Percentiles rank a stretch among this genome's conserved stretches.
phyloP scores from a whole-genome alignment of 768 basidiomycete genomes.

The Boletus subparvulus region DNA sequence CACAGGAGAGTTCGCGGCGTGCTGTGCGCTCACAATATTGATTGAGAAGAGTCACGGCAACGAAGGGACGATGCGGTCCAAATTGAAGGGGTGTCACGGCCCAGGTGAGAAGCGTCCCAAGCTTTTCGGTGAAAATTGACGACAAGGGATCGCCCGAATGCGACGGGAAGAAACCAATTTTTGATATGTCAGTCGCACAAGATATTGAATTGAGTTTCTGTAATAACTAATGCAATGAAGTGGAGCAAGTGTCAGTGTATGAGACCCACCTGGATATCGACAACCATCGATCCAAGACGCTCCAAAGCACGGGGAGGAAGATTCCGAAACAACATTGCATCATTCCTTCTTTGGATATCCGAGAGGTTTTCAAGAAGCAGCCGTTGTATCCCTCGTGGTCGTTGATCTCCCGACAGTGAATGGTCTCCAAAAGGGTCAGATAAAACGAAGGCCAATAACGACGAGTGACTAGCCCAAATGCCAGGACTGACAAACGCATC shows the following conservation, averaged over 20 bases:
- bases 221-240: background rate
- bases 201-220: slow-evolving; percentile 80
- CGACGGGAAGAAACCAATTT: slow-evolving; percentile 57
- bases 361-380: slow-evolving; percentile 56
- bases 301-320: slow-evolving; percentile 61
- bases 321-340: slow-evolving; percentile 73
- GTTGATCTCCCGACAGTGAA: slow-evolving; percentile 18
- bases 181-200: slow-evolving; percentile 57
- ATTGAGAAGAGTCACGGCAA: slow-evolving; percentile 65
- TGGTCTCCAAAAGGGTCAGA: slow-evolving; percentile 38
- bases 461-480: slow-evolving; percentile 57
- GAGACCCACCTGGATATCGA: slow-evolving; percentile 45
- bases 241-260: background rate
- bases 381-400: slow-evolving; percentile 45
- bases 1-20: slow-evolving; percentile 57
- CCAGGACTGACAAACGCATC: slow-evolving; percentile 75
- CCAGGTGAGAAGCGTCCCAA: slow-evolving; percentile 78
- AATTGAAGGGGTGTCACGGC: slow-evolving; percentile 77
- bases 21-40: slow-evolving; percentile 65
- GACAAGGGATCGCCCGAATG: slow-evolving; percentile 35
- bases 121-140: slow-evolving; percentile 58
- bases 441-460: slow-evolving; percentile 40
- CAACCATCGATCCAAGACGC: slow-evolving; percentile 59
- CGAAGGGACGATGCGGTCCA: slow-evolving; percentile 78
- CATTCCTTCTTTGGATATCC: slow-evolving; percentile 76